Evolutionary conservation across 1,139 yeast genomes (phyloP), one percentile per base, ranked within the genome.

Genomic region (Candida sanyaensis): DNA sequence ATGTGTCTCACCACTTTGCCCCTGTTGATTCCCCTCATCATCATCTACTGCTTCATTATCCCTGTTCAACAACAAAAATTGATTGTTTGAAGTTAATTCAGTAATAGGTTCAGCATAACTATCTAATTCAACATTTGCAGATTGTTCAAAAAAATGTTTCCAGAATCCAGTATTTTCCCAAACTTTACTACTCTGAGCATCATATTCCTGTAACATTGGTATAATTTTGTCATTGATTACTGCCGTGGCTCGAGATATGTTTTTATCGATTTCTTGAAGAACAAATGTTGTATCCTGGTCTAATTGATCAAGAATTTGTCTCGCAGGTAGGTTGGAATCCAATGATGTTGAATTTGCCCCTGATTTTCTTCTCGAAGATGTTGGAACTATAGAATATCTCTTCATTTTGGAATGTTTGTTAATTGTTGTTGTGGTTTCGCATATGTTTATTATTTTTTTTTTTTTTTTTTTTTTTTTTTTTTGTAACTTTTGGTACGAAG

Each of bases 251-350:
- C 76, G 71, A 3, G 86, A 78, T 47, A 88, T 75, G 58, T 86
- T 84, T 50, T 83, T 78, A 65, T 91, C 96, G 29, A 91, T 88
- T 50, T 84, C 86, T 63, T 89, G 97, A 44, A 91, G 68, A 1
- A 85, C 82, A 46, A 87, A 68, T 0, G 96, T 89, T 39, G 90
- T 88, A 58, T 84, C 88, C 62, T 88, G 96, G 58, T 91, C 96
- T 37, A 90, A 67, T 55, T 81, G 73, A 58, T 89, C 96, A 47
- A 88, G 69, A 57, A 86, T 89, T 41, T 72, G 75, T 26, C 75
- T 71, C 43, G 73, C 77, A 37, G 65, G 62, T 42, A 62, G 60
- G n/a, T 56, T 50, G 37, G 62, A 64, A 31, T 53, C 58, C 7
- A 51, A 51, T n/a, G 42, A 31, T 11, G 51, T 48, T 1, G 57